Percentiles rank a stretch among this genome's conserved stretches.
Evolutionary conservation across 208 protist genomes (phyloP).

Genomic region (Acanthamoeba healyi): DNA sequence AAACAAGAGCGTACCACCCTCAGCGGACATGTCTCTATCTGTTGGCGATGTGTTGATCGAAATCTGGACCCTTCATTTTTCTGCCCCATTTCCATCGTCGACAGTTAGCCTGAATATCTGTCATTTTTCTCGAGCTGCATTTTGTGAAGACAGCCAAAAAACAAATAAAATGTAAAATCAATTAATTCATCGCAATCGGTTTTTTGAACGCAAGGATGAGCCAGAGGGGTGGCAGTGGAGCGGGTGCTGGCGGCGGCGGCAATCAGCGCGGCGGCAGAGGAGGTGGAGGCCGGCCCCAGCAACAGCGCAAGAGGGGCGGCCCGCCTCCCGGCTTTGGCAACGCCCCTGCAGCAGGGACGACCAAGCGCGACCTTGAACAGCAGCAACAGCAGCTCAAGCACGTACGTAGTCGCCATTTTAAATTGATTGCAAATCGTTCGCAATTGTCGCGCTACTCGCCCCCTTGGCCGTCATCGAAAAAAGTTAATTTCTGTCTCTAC

Average conservation of each 20-base stretch:
- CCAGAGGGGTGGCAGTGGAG: slow-evolving; percentile 13
- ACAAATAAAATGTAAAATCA: not conserved
- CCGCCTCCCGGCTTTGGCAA: slow-evolving; percentile 18
- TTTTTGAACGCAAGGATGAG: not conserved
- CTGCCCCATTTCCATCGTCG: not conserved
- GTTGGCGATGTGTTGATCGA: not conserved
- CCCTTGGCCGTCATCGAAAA: no score
- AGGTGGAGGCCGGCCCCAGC: not conserved
- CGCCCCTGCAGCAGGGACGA: not conserved
- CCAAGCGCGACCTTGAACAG: slow-evolving; percentile 61
- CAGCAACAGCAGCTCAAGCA: slow-evolving; percentile 65
- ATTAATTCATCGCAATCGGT: no score
- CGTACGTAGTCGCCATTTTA: not conserved
- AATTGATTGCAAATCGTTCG: not conserved
- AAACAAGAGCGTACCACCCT: not conserved
- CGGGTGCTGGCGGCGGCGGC: not conserved
- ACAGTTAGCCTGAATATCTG: not conserved
- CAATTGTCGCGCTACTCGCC: no score
- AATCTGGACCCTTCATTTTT: not conserved
- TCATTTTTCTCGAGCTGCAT: not conserved
- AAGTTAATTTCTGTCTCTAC: no score
- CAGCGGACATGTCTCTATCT: not conserved
- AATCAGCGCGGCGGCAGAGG: slow-evolving; percentile 13
- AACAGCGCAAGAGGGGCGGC: slow-evolving; percentile 15
- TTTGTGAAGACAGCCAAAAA: slow-evolving; percentile 41